Conservation (phyloP, 2,329 filamentous ascomycete genomes). For the Chaetomiaceae sp. region DNA sequence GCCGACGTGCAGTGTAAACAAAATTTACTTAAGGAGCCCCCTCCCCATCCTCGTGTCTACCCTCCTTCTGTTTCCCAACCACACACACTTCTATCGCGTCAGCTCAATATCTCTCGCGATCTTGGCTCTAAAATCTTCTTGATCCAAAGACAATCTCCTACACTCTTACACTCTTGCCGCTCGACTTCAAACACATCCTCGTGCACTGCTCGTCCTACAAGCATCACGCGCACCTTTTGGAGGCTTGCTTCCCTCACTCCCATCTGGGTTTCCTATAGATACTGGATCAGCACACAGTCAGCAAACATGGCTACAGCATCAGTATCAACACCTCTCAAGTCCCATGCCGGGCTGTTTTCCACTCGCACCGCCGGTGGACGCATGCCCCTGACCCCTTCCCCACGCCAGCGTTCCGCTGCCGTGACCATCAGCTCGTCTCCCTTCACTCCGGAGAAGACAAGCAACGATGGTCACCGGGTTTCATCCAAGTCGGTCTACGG, state of each 20-base stretch:
- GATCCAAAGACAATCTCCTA: too few species aligned
- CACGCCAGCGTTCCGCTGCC: constrained; percentile 55
- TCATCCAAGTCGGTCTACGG: constrained; percentile 70
- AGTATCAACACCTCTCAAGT: constrained; percentile 90
- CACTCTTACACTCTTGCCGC: too few species aligned
- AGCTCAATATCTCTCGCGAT: too few species aligned
- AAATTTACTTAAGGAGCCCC: too few species aligned
- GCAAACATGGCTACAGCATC: constrained; percentile 70
- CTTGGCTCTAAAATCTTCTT: too few species aligned
- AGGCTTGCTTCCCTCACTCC: constrained; percentile 45
- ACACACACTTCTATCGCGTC: too few species aligned
- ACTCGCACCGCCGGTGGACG: constrained; percentile 90
- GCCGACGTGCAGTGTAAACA: too few species aligned
- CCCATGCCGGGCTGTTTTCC: constrained; percentile 88
- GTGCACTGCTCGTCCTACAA: too few species aligned
- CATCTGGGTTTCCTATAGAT: constrained; percentile 37
- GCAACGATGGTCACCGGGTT: constrained; percentile 45
- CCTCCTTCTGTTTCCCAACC: too few species aligned
- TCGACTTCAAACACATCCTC: too few species aligned
- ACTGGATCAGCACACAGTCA: constrained; percentile 30
- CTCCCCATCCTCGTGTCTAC: too few species aligned
- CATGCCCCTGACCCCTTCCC: constrained; percentile 90
- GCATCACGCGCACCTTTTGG: constrained; percentile 37
- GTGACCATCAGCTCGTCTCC: constrained; percentile 63
- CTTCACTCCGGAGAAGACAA: constrained; percentile 64